Conservation (phyloP, 2,329 filamentous ascomycete species). For the Mycosphaerella sp. region DNA sequence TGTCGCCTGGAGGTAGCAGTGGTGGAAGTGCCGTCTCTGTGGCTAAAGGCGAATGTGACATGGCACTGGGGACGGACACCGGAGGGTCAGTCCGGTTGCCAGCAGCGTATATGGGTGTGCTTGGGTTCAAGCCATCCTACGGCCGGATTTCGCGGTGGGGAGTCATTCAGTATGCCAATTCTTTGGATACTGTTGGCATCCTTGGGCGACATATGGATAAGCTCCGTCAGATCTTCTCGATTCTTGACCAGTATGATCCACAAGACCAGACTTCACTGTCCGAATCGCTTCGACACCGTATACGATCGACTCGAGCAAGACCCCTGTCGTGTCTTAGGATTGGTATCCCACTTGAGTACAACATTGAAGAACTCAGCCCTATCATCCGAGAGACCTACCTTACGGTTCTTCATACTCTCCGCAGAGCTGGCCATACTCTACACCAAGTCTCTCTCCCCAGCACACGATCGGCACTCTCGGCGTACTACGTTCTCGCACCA, state of each 20-base stretch:
- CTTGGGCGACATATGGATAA: constrained; percentile 53
- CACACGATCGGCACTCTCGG: constrained; percentile 77
- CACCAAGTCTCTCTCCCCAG: constrained; percentile 73
- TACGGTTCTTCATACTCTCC: constrained; percentile 53
- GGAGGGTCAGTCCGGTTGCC: constrained; percentile 83
- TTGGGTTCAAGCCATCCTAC: constrained; percentile 90
- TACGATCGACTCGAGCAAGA: constrained; percentile 24
- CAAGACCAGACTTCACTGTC: constrained; percentile 71
- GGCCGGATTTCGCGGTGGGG: constrained; percentile 80
- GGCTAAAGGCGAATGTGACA: constrained; percentile 55
- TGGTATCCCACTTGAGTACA: constrained; percentile 70
- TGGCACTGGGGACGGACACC: constrained; percentile 86
- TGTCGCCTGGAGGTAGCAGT: constrained; percentile 81
- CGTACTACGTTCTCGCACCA: constrained; percentile 92
- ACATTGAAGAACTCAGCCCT: constrained; percentile 71
- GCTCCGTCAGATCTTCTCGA: constrained; percentile 41
- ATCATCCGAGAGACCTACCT: constrained; percentile 66
- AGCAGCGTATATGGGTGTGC: constrained; percentile 74
- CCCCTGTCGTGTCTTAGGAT: constrained; percentile 41
- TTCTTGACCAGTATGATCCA: constrained; percentile 56
- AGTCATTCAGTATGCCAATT: constrained; percentile 87
- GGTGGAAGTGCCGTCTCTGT: constrained; percentile 90
- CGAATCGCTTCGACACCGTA: constrained; percentile 47
- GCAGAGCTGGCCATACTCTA: constrained; percentile 61
- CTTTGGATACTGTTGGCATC: constrained; percentile 81